Evolutionary conservation across 495 filamentous ascomycete species (phyloP).

Genomic region (Rhypophila decipiens): DNA sequence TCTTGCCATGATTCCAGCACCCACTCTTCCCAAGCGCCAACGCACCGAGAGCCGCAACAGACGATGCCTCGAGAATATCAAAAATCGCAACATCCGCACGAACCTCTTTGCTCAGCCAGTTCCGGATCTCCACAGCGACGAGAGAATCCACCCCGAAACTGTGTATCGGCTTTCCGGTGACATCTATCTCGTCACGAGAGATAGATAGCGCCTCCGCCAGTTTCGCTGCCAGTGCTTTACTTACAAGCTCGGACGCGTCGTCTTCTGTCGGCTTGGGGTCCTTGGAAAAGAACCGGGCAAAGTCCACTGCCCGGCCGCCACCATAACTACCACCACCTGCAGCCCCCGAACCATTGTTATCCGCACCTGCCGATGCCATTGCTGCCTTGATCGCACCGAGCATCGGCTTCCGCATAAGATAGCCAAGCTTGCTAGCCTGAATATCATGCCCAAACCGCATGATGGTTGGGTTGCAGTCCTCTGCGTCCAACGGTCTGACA

Average conservation of each 20-base stretch:
- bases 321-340: no score
- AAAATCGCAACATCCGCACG: background rate
- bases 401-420: background rate
- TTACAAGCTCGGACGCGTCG: constrained; percentile 9
- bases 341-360: no score
- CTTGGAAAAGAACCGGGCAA: background rate
- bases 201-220: background rate
- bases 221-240: background rate
- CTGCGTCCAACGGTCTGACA: background rate
- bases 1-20: no score
- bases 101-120: background rate
- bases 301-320: no score
- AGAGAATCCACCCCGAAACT: constrained; percentile 8
- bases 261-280: background rate
- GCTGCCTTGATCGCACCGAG: background rate
- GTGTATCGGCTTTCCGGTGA: background rate
- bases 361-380: no score
- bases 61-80: constrained; percentile 9
- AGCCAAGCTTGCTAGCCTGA: background rate
- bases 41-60: no score
- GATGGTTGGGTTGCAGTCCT: background rate
- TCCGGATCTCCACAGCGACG: constrained; percentile 2
- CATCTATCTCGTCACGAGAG: background rate
- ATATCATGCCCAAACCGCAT: background rate
- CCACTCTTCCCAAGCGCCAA: no score